Conservation (phyloP, 1,139 yeast species). For the Geotrichum reessii region DNA sequence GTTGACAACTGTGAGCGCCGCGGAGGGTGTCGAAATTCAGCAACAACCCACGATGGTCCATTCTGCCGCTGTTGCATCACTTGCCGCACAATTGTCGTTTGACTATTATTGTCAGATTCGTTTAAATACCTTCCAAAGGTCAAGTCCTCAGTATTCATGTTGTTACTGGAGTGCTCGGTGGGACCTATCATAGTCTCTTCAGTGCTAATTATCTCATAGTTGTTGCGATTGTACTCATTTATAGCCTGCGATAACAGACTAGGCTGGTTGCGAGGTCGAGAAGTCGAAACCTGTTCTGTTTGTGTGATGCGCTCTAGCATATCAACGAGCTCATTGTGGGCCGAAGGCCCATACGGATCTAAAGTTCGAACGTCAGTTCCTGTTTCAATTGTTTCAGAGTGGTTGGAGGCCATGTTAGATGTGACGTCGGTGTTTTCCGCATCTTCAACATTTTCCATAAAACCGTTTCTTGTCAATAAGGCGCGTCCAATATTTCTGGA, state of each 20-base stretch:
- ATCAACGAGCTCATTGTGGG: background rate
- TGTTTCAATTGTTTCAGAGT: background rate
- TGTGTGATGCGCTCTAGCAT: background rate
- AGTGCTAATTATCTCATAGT: background rate
- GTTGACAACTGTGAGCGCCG: constrained; percentile 11
- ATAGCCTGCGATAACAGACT: background rate
- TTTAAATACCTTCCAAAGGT: background rate
- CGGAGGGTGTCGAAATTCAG: constrained; percentile 6
- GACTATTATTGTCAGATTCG: constrained; percentile 1
- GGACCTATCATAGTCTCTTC: background rate
- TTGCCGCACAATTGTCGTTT: constrained; percentile 7
- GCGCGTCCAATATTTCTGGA: background rate
- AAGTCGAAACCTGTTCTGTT: background rate
- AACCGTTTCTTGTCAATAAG: background rate
- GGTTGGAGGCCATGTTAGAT: background rate
- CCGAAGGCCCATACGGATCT: background rate
- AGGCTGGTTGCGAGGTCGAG: background rate
- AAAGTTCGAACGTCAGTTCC: background rate
- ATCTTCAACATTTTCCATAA: background rate
- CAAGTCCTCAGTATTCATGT: background rate
- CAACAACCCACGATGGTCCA: constrained; percentile 9
- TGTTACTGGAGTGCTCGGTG: background rate
- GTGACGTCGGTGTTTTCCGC: background rate
- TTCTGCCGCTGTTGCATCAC: constrained; percentile 8
- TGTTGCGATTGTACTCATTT: background rate